Percentiles rank a stretch among this genome's conserved stretches.
These are phyloP conservation scores for Prunus kanzakura DNA, from an alignment of 306 rosid genomes.

Conservation along the genomic window DNA sequence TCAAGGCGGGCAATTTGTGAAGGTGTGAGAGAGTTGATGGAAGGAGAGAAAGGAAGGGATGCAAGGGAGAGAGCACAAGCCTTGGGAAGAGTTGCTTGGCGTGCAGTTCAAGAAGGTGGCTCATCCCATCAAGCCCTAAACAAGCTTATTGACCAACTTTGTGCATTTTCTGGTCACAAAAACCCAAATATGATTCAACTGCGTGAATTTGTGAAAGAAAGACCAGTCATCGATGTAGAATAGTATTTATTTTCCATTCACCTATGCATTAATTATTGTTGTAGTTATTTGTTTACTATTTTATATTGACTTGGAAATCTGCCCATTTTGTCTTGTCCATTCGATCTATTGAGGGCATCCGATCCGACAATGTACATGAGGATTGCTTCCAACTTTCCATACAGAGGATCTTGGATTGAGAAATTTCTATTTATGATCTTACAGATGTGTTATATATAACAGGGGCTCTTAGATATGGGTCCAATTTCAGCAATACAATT, in stretches of 20 bases:
- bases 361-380: too few relatives aligned
- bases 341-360: too few relatives aligned
- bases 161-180: neutral
- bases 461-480: too few relatives aligned
- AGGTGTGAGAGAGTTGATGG: conserved; percentile 37
- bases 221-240: neutral
- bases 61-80: conserved; percentile 31
- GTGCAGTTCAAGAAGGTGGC: conserved; percentile 31
- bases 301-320: neutral
- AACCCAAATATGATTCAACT: too few relatives aligned
- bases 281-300: neutral
- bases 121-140: conserved; percentile 17
- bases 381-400: too few relatives aligned
- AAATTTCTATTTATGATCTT: too few relatives aligned
- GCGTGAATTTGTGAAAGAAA: too few relatives aligned
- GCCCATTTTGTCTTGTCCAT: too few relatives aligned
- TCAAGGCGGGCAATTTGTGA: conserved; percentile 16
- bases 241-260: neutral
- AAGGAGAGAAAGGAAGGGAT: conserved; percentile 26
- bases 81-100: conserved; percentile 21
- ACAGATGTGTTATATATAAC: too few relatives aligned
- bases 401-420: too few relatives aligned
- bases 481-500: too few relatives aligned
- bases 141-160: conserved; percentile 11
- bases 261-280: neutral